phyloP scores from a whole-genome alignment of 164 flowering plant genomes.

The Annona squamosa region DNA sequence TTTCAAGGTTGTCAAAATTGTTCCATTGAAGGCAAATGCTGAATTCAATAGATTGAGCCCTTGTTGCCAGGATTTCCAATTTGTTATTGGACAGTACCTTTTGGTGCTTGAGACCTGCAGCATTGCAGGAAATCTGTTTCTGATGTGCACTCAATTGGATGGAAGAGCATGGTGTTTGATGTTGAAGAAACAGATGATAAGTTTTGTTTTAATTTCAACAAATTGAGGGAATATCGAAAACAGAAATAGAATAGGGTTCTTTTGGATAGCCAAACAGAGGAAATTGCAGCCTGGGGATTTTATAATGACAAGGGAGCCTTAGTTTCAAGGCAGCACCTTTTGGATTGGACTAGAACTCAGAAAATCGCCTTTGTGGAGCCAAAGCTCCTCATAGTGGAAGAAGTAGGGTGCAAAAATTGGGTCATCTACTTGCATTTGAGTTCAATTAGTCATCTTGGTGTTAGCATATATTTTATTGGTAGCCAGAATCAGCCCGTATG shows the following conservation, averaged over 20 bases:
- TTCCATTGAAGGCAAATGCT: conserved; percentile 10
- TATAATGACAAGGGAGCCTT: not conserved
- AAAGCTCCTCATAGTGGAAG: no score
- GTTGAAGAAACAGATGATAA: conserved; percentile 1
- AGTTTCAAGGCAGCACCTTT: not conserved
- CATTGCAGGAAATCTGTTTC: conserved; percentile 7
- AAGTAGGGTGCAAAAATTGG: no score
- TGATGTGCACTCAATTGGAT: conserved; percentile 4
- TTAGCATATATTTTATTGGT: no score
- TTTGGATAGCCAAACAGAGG: not conserved
- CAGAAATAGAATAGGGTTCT: not conserved
- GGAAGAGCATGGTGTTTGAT: conserved; percentile 6
- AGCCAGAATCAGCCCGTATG: no score
- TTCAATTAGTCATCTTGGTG: no score
- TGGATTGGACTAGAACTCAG: not conserved
- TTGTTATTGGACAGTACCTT: not conserved
- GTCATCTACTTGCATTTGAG: no score
- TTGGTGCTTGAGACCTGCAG: conserved; percentile 12
- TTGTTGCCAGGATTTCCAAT: no score
- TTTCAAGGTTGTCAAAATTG: conserved; percentile 11
- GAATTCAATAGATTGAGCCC: no score
- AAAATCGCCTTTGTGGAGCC: no score
- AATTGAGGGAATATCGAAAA: conserved; percentile 2
- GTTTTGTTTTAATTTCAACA: not conserved
- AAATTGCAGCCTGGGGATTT: not conserved